A percentile compares a stretch with the other conserved stretches of the same genome.
phyloP scores from a whole-genome alignment of 805 yeast genomes.

The Candida takata region DNA sequence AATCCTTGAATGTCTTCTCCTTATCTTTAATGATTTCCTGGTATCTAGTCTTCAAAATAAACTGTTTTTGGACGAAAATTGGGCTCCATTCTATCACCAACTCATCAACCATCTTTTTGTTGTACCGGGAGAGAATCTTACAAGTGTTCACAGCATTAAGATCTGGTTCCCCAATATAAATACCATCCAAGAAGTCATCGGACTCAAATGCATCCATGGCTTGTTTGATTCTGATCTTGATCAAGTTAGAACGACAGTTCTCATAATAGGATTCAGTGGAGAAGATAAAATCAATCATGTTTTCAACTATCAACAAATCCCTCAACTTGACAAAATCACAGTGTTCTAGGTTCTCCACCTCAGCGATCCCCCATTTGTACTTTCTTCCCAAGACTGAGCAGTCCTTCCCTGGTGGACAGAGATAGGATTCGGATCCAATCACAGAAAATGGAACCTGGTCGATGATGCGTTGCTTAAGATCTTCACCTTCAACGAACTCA shows the following conservation, averaged over 20 bases:
- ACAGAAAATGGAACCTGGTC: conserved; percentile 61
- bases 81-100: conserved; percentile 39
- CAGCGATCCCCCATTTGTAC: conserved; percentile 83
- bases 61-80: conserved; percentile 37
- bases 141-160: conserved; percentile 31
- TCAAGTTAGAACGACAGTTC: conserved; percentile 51
- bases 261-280: conserved; percentile 76
- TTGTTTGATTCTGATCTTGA: conserved; percentile 37
- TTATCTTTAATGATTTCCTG: conserved; percentile 38
- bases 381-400: conserved; percentile 57
- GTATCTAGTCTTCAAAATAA: conserved; percentile 36
- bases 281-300: conserved; percentile 72
- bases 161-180: conserved; percentile 24
- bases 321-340: conserved; percentile 71
- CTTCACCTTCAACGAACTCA: conserved; percentile 38
- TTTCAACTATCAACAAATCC: conserved; percentile 55
- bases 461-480: conserved; percentile 26
- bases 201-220: conserved; percentile 17
- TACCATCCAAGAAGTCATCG: conserved; percentile 6
- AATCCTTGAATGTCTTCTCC: conserved; percentile 51
- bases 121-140: conserved; percentile 30
- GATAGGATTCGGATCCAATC: conserved; percentile 55
- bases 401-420: conserved; percentile 20
- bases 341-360: conserved; percentile 68
- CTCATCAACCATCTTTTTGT: conserved; percentile 32